phyloP scores from a whole-genome alignment of 2,329 filamentous ascomycete species.

The Colletotrichum sp. region DNA sequence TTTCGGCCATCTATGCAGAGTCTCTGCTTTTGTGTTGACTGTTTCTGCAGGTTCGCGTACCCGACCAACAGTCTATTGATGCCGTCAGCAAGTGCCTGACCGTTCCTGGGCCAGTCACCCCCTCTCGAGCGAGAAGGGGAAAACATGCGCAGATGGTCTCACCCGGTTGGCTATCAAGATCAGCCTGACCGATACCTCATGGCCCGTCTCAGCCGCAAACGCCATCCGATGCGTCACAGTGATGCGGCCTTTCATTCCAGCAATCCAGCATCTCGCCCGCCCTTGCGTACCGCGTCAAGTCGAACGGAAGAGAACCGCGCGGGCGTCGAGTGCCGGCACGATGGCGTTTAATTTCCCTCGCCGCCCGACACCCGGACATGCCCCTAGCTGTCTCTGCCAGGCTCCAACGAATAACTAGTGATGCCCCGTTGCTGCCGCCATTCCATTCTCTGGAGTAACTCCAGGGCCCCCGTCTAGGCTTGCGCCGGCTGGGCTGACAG shows the following conservation, averaged over 20 bases:
- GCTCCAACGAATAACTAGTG: conserved; percentile 3
- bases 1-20: not conserved
- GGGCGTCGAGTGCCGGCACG: not conserved
- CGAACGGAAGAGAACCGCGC: conserved; percentile 12
- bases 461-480: not conserved
- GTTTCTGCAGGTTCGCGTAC: not conserved
- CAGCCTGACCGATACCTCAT: not conserved
- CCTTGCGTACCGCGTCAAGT: not conserved
- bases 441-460: not conserved
- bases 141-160: not conserved
- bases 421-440: not conserved
- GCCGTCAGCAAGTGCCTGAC: not conserved
- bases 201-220: conserved; percentile 18
- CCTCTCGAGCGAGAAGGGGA: not conserved
- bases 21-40: not conserved
- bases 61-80: not conserved
- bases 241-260: not conserved
- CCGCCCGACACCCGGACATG: not conserved
- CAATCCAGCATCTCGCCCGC: not conserved
- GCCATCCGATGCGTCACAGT: conserved; percentile 10
- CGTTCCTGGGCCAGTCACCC: not conserved
- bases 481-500: conserved; percentile 2
- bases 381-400: not conserved
- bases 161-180: not conserved
- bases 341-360: conserved; percentile 10